phyloP scores from a whole-genome alignment of 345 rosid genomes.

The Tarenaya hassleriana region DNA sequence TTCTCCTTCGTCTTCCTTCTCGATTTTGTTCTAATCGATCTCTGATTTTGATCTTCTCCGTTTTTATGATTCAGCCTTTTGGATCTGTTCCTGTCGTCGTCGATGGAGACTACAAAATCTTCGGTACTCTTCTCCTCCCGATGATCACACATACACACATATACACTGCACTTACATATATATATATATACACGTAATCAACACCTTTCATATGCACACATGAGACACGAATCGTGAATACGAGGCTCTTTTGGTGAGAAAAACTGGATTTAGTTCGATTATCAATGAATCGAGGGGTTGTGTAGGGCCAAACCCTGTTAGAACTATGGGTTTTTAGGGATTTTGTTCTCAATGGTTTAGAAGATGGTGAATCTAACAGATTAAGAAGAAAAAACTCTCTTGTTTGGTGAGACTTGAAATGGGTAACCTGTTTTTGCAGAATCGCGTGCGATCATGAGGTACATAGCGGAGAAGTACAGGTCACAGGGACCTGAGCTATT shows the following conservation, averaged over 20 bases:
- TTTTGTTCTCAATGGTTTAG: no score
- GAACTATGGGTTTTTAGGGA: no score
- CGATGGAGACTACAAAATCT: conserved; percentile 62
- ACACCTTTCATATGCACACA: not conserved
- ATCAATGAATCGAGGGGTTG: no score
- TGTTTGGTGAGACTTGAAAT: not conserved
- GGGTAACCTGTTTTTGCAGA: conserved; percentile 30
- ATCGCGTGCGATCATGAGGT: conserved; percentile 65
- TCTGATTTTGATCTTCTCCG: not conserved
- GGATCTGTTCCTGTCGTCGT: conserved; percentile 58
- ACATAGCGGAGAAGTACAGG: conserved; percentile 56
- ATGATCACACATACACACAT: not conserved
- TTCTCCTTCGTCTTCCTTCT: not conserved
- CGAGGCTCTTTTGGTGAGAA: no score
- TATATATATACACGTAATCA: not conserved
- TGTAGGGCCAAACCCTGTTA: no score
- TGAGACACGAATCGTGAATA: no score
- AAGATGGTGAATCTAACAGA: no score
- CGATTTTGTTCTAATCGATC: not conserved
- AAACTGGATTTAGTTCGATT: no score
- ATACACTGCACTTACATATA: not conserved
- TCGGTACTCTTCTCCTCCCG: conserved; percentile 34
- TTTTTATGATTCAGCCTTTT: conserved; percentile 46
- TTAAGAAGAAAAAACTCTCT: no score
- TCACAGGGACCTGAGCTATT: conserved; percentile 37